Evolutionary conservation across 1,284 basidiomycete species (phyloP).

Genomic region (Coniophora puteana): DNA sequence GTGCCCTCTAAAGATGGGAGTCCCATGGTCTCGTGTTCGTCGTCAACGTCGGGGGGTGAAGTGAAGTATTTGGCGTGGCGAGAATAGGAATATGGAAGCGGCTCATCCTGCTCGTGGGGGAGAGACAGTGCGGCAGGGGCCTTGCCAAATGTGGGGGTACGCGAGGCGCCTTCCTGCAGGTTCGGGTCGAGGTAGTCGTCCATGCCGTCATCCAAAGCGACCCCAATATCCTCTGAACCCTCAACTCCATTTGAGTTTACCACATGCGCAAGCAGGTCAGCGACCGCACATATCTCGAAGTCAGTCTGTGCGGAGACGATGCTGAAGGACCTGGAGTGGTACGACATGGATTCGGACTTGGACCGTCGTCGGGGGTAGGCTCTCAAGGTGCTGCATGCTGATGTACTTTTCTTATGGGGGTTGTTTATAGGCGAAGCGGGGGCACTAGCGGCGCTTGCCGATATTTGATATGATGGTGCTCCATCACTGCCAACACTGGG

Average conservation of each 20-base stretch:
- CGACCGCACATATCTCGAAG: constrained; percentile 33
- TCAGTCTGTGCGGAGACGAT: constrained; percentile 33
- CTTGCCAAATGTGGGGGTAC: constrained; percentile 8
- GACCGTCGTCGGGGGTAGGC: constrained; percentile 12
- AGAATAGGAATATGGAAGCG: constrained; percentile 23
- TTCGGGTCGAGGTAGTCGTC: constrained; percentile 27
- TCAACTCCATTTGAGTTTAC: constrained; percentile 29
- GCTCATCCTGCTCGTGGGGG: constrained; percentile 28
- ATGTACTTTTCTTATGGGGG: constrained; percentile 21
- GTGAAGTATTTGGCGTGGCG: constrained; percentile 9
- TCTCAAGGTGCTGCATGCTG: constrained; percentile 23
- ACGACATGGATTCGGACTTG: constrained; percentile 16
- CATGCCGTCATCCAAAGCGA: constrained; percentile 22
- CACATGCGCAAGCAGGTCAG: constrained; percentile 36
- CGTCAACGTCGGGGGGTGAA: constrained; percentile 32
- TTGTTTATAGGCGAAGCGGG: constrained; percentile 13
- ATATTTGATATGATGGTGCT: constrained; percentile 11
- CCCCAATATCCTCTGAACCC: constrained; percentile 22
- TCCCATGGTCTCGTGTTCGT: too few species aligned
- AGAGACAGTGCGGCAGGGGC: constrained; percentile 15
- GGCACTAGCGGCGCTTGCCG: constrained; percentile 8
- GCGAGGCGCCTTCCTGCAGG: constrained; percentile 5
- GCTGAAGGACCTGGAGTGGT: constrained; percentile 24
- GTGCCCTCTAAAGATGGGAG: constrained; percentile 27
- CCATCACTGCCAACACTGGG: constrained; percentile 14